A percentile compares a stretch with the other conserved stretches of the same genome.
Conservation (phyloP, 78 protist genomes). For the Dictyostelium firmibasis region DNA sequence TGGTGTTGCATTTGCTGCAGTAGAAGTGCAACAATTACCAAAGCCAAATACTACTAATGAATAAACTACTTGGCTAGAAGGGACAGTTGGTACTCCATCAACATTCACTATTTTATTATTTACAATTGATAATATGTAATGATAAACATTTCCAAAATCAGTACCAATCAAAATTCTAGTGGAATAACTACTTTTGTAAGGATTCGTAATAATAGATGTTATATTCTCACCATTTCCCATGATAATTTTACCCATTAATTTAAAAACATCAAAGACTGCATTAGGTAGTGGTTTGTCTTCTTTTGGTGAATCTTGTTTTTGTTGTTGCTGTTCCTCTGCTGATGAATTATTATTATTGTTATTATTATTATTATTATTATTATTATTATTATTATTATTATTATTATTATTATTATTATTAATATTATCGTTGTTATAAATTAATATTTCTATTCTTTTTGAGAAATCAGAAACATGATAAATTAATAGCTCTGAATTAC, state of each 20-base stretch:
- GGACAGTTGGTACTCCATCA: neutral
- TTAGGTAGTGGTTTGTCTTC: neutral
- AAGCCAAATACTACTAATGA: neutral
- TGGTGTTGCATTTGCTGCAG: neutral
- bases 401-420: neutral
- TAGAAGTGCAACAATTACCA: neutral
- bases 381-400: neutral
- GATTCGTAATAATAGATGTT: neutral
- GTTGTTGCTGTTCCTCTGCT: conserved; percentile 15
- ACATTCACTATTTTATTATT: neutral
- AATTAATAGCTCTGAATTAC: neutral
- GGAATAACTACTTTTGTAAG: neutral
- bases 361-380: neutral
- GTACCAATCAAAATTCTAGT: conserved; percentile 18
- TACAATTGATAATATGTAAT: neutral
- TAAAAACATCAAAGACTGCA: conserved; percentile 16
- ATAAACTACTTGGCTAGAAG: neutral
- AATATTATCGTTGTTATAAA: neutral
- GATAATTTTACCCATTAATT: conserved; percentile 15
- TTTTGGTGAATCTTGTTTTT: neutral
- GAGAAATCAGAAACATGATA: conserved; percentile 2
- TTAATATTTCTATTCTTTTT: conserved; percentile 20
- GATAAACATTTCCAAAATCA: neutral
- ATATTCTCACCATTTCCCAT: neutral
- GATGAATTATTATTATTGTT: too few relatives aligned